Conservation (phyloP, 306 rosid genomes). For the Quercus gilva region DNA sequence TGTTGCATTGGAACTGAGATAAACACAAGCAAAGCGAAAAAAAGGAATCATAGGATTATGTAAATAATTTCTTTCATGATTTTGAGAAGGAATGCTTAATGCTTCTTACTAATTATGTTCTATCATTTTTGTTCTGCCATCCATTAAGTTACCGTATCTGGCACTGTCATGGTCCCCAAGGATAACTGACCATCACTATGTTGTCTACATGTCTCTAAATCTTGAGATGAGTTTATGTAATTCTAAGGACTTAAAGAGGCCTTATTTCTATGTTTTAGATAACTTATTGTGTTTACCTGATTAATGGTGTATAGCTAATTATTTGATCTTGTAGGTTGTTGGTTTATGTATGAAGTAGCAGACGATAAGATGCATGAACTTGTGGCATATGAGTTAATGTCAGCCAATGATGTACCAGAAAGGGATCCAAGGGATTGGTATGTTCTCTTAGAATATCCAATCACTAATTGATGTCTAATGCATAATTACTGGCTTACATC, state of each 20-base stretch:
- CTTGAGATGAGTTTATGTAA: neutral
- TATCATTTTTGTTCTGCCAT: no score
- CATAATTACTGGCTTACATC: neutral
- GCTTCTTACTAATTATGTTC: no score
- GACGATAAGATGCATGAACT: constrained; percentile 62
- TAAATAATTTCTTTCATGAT: neutral
- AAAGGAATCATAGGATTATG: neutral
- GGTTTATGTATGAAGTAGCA: constrained; percentile 60
- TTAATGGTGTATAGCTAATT: neutral
- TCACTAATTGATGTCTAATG: neutral
- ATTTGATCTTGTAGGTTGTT: constrained; percentile 59
- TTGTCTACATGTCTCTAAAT: neutral
- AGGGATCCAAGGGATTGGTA: constrained; percentile 99
- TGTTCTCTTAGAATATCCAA: constrained; percentile 11
- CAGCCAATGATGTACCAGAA: constrained; percentile 94
- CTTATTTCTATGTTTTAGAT: neutral
- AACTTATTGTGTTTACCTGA: neutral
- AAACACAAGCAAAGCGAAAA: neutral
- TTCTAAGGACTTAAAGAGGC: neutral
- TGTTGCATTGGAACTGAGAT: neutral
- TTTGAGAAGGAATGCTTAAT: neutral
- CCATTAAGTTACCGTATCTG: no score
- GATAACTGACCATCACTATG: no score
- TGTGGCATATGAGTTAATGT: constrained; percentile 84
- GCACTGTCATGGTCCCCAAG: no score